Base-by-base conservation (phyloP, 192 early-diverging fungal genomes). In the Chytriomyces sp. region DNA sequence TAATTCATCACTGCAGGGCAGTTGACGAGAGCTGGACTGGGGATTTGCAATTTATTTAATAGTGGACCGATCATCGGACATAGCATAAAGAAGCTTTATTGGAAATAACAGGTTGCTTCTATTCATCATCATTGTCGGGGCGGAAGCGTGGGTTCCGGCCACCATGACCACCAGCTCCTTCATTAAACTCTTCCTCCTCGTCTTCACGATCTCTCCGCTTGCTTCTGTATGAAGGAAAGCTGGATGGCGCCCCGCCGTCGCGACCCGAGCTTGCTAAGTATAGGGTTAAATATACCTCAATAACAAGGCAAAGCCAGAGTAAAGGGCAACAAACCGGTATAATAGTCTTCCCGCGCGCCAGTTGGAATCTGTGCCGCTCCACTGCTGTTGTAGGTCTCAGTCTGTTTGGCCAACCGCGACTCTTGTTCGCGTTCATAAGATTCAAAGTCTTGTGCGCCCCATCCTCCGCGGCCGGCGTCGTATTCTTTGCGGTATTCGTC, bases 401-500 rank as follows among this genome's bases (percentile, higher is more conserved):
- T 82, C 62, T 92, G 90, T 37, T 82, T 84, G 33, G 78, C 67
- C 39, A 64, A 76, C 40, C 86, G 56, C 62, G 40, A 28, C 69
- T 80, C 78, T 62, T 80, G 75, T 64, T 77, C 85, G 70, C 82
- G 74, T 33, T 68, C 65, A 37, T 25, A 68, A 8, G 60, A 14
- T 22, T 64, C 28, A 49, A 52, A 65, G 63, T 65, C 63, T 19
- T 90, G 81, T 67, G 93, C 93, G 68, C 95, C 96, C 93, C 93
- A 99, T 3, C 97, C 97, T 57, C 97, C 97, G 39, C 96, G 87
- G 5, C 93, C 96, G 41, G 91, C 90, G 76, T 99, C 97, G 75
- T 92, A 99, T 53, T 99, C 97, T 53, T 89, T 86, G 19, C 97
- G 88, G 78, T 94, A 93, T 77, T 99, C 96, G 76, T 98, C 96